Evolutionary conservation across 495 filamentous ascomycete species (phyloP), one percentile per base, ranked within the genome.

Genomic region (Neurospora africana): DNA sequence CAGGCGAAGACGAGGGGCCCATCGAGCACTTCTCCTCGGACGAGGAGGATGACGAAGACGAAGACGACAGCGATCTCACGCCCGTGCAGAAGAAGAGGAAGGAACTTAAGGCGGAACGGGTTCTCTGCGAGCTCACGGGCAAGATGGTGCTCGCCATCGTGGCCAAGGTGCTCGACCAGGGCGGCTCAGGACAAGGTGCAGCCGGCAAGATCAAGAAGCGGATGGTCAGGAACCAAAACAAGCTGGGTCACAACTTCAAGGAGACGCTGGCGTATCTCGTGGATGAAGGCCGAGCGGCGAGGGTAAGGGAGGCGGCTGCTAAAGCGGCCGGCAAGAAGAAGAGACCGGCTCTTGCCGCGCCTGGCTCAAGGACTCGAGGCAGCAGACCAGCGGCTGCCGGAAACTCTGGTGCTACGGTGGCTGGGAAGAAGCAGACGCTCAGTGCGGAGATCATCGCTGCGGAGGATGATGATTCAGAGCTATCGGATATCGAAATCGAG

Each of bases 71-170:
- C 23, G 84, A 87, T 5, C 82, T 87, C 0, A 80, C 81, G 11
- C 85, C 85, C 9, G 82, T 80, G 36, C 87, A 90, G 72, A 85
- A 85, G 23, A 83, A 87, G 69, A 85, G 85, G 15, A 86, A 86
- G 30, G 86, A 89, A 69, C 82, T 97, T 17, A 82, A 92, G 43
- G 87, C 92, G 3, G 95, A 98, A 78, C 88, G 94, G 76, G 87
- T 89, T 21, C 84, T 98, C 0, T 98, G 95, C 81, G 91, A 93
- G 75, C 83, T 97, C 4, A 88, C 94, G 6, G 90, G 91, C 44
- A 94, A 93, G 75, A 85, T 95, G 40, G 92, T 97, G 10, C 84
- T 96, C 30, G 90, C 90, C 1, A 88, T 96, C 33, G 83, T 92
- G 6, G 93, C 89, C 10, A 88, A 89, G 44, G 87, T 91, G 21